These are phyloP conservation scores for Patellifolia procumbens DNA, from an alignment of 179 eudicot genomes.

Conservation along the genomic window DNA sequence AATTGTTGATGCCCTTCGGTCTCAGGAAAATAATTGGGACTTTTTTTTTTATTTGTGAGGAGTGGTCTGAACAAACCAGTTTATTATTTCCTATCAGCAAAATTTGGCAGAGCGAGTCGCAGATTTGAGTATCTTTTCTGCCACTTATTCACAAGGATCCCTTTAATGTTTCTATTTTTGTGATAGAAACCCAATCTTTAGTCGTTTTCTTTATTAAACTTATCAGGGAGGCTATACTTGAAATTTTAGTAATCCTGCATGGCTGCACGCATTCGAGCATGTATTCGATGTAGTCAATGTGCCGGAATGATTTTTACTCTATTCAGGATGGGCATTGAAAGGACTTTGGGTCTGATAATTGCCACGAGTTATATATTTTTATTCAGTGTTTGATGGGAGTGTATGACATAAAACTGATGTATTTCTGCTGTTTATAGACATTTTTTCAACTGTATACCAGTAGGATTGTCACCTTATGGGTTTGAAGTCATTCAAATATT, in stretches of 20 bases:
- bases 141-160: neutral
- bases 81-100: no score
- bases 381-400: constrained; percentile 1
- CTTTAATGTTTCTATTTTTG: neutral
- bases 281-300: neutral
- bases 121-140: neutral
- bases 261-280: no score
- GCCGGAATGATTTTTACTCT: neutral
- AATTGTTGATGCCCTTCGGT: neutral
- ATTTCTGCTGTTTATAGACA: neutral
- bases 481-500: no score
- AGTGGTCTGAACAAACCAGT: neutral
- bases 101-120: neutral
- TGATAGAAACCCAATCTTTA: no score
- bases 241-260: neutral
- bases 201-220: no score
- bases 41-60: neutral
- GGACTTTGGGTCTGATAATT: neutral
- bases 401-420: neutral
- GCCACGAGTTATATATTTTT: neutral
- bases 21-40: neutral
- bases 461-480: no score
- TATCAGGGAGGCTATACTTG: neutral
- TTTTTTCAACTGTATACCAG: neutral
- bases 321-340: neutral